A percentile compares a stretch with the other conserved stretches of the same genome.
phyloP scores from a whole-genome alignment of 2,329 filamentous ascomycete species.

The Penicillium brasilianum region DNA sequence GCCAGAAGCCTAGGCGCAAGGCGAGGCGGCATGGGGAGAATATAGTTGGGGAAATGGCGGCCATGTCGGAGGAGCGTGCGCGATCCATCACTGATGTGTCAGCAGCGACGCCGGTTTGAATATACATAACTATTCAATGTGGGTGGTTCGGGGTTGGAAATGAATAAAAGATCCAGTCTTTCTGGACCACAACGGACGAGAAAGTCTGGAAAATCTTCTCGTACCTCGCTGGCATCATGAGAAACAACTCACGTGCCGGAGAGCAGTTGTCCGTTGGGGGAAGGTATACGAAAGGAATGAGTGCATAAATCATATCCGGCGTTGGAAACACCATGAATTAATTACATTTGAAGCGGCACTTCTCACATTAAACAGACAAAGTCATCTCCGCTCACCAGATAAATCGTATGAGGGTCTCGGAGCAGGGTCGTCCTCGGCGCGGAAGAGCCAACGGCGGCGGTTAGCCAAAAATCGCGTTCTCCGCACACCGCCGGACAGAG shows the following conservation, averaged over 20 bases:
- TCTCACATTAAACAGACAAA: background rate
- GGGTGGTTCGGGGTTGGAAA: no score
- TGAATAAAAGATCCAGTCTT: background rate
- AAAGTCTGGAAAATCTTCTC: background rate
- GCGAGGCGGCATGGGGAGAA: slow-evolving; percentile 12
- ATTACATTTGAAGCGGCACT: background rate
- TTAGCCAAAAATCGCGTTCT: background rate
- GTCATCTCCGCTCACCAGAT: background rate
- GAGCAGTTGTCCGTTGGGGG: background rate
- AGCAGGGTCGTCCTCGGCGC: slow-evolving; percentile 5
- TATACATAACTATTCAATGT: background rate
- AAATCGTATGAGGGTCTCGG: background rate
- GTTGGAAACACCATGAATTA: background rate
- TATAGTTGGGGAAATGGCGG: background rate
- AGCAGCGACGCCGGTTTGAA: background rate
- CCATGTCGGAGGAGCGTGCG: slow-evolving; percentile 2
- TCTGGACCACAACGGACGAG: background rate
- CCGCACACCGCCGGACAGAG: background rate
- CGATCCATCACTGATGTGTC: background rate
- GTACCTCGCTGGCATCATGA: background rate
- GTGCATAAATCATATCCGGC: background rate
- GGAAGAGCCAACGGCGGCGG: background rate
- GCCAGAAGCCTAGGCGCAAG: slow-evolving; percentile 26
- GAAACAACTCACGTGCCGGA: background rate
- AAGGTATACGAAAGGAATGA: no score